phyloP scores from a whole-genome alignment of 805 yeast genomes.

The Yamadazyma sp. region DNA sequence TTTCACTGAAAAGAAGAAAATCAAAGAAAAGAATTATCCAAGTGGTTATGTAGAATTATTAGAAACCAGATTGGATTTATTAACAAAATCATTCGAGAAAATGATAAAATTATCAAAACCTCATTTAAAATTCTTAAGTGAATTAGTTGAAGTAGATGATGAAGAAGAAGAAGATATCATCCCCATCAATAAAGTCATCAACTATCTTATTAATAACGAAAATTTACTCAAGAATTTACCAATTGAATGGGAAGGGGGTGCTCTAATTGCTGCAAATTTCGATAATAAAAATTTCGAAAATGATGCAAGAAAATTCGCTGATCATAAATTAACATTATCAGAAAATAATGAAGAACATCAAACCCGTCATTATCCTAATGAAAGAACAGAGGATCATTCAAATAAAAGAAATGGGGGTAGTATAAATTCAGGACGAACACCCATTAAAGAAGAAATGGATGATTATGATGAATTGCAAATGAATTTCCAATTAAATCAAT shows the following conservation, averaged over 20 bases:
- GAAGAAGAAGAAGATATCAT: conserved; percentile 15
- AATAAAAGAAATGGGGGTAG: not conserved
- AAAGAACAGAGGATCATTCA: not conserved
- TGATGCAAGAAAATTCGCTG: conserved; percentile 32
- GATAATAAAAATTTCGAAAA: conserved; percentile 21
- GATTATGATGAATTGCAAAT: conserved; percentile 8
- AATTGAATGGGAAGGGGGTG: conserved; percentile 45
- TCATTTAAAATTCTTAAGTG: conserved; percentile 21
- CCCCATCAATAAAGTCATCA: conserved; percentile 49
- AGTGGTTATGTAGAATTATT: conserved; percentile 60
- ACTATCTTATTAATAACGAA: conserved; percentile 37
- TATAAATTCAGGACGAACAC: not conserved
- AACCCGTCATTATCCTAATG: no score
- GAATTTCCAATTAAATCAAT: no score
- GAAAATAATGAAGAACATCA: no score
- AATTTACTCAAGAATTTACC: conserved; percentile 39
- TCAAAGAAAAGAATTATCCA: conserved; percentile 55
- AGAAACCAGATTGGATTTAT: conserved; percentile 53
- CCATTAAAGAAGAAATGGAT: conserved; percentile 4
- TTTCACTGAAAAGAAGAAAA: conserved; percentile 53
- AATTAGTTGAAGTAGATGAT: conserved; percentile 6
- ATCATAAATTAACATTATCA: conserved; percentile 27
- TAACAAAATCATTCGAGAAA: conserved; percentile 49
- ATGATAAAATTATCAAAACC: conserved; percentile 27
- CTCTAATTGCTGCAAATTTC: conserved; percentile 38